These are phyloP conservation scores for Hyaloscypha hepaticicola DNA, from an alignment of 495 filamentous ascomycete species.

Conservation along the genomic window DNA sequence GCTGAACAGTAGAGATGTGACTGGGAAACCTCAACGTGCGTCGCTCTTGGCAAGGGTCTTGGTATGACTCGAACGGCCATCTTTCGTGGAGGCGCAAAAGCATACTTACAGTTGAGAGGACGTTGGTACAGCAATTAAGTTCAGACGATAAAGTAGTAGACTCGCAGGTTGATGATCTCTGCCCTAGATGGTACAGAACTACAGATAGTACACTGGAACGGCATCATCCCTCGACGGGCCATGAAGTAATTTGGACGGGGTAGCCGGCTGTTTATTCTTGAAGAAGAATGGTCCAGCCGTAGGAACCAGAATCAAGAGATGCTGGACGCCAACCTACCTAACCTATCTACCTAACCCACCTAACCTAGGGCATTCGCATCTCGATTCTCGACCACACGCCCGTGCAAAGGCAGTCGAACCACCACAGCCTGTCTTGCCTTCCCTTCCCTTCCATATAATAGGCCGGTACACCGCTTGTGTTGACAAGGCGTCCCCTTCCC, in stretches of 20 bases:
- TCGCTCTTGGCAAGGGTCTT: not conserved
- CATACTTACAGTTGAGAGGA: not conserved
- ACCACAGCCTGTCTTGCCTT: not conserved
- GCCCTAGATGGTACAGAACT: not conserved
- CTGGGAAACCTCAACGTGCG: not conserved
- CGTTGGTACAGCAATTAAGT: not conserved
- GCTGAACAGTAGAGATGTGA: conserved; percentile 7
- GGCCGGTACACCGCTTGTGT: conserved; percentile 3
- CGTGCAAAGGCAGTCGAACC: not conserved
- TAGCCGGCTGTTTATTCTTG: not conserved
- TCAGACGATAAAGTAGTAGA: not conserved
- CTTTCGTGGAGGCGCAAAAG: not conserved
- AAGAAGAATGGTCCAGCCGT: not conserved
- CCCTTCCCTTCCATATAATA: not conserved
- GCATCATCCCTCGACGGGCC: not conserved
- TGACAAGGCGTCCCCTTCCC: not conserved
- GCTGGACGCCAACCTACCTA: too few relatives aligned
- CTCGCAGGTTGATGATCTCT: not conserved
- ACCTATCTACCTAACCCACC: too few relatives aligned
- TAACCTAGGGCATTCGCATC: not conserved
- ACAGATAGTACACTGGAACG: not conserved
- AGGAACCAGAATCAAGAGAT: not conserved
- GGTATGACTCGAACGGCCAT: not conserved
- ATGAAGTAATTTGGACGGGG: not conserved
- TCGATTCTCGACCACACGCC: not conserved